These are phyloP conservation scores for Garcia nutans DNA, from an alignment of 345 rosid species.

Conservation along the genomic window DNA sequence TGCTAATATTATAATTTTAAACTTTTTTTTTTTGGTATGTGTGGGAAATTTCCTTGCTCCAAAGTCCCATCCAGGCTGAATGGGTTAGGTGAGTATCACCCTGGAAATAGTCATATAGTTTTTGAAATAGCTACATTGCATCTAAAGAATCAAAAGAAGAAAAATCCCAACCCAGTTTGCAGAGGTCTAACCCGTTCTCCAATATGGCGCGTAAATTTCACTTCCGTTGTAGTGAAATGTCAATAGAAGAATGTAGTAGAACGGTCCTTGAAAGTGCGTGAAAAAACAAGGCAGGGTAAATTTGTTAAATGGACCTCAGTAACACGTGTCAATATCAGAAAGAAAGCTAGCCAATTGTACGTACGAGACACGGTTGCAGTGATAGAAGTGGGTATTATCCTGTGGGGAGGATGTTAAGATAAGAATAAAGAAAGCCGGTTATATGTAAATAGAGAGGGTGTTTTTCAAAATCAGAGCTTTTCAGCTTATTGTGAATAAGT, in stretches of 20 bases:
- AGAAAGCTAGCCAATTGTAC: constrained; percentile 26
- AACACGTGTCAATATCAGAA: constrained; percentile 37
- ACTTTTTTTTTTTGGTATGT: too few species aligned
- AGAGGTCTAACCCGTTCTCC: background rate
- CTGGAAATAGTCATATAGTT: constrained; percentile 17
- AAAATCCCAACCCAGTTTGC: too few species aligned
- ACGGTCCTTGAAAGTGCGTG: background rate
- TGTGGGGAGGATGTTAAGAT: constrained; percentile 33
- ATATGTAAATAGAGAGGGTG: too few species aligned
- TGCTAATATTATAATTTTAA: too few species aligned
- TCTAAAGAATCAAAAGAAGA: background rate
- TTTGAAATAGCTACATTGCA: background rate
- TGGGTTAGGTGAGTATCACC: background rate
- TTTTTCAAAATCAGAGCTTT: too few species aligned
- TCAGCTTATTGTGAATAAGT: too few species aligned
- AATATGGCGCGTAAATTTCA: background rate
- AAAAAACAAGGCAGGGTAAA: background rate
- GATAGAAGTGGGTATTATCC: constrained; percentile 21
- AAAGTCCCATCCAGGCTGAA: too few species aligned
- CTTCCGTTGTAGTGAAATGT: background rate
- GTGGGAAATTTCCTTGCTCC: too few species aligned
- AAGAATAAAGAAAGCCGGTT: constrained; percentile 27
- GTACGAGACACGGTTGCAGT: constrained; percentile 34
- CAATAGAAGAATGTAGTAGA: background rate
- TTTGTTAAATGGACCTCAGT: constrained; percentile 10